A percentile compares a stretch with the other conserved stretches of the same genome.
These are phyloP conservation scores for Casuarina glauca DNA, from an alignment of 306 rosid genomes.

Conservation along the genomic window DNA sequence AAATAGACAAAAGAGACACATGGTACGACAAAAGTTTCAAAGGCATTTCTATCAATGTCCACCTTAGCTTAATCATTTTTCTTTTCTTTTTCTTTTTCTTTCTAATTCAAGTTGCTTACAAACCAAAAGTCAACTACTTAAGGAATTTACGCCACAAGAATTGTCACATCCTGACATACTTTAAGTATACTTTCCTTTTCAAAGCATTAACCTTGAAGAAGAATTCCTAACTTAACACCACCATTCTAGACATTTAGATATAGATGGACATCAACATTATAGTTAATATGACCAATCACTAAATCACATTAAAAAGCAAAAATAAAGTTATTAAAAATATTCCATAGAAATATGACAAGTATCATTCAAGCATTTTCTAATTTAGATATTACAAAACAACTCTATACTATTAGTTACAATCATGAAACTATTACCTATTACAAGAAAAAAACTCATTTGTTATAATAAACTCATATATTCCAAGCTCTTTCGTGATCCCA, in stretches of 20 bases:
- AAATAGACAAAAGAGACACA: slow-evolving; percentile 2
- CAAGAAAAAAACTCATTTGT: slow-evolving; percentile 48
- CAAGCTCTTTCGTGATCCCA: slow-evolving; percentile 71
- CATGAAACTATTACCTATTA: not conserved
- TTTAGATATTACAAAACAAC: slow-evolving; percentile 3
- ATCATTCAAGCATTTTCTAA: not conserved
- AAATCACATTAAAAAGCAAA: not conserved
- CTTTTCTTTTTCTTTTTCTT: not conserved
- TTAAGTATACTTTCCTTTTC: not conserved
- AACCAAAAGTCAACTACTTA: not conserved
- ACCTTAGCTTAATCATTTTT: not conserved
- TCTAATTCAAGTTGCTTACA: not conserved
- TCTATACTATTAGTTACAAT: slow-evolving; percentile 10
- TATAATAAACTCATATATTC: slow-evolving; percentile 57
- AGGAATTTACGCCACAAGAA: not conserved
- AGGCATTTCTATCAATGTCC: not conserved
- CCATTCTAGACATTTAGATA: slow-evolving; percentile 1
- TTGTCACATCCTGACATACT: not conserved
- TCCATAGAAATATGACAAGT: not conserved
- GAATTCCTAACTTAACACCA: not conserved
- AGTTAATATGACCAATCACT: not conserved
- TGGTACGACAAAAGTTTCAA: not conserved
- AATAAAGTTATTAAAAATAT: not conserved
- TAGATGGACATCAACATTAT: not conserved
- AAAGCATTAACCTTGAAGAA: not conserved